These are phyloP conservation scores for Angomonas deanei DNA, from an alignment of 208 protist genomes.

Conservation along the genomic window DNA sequence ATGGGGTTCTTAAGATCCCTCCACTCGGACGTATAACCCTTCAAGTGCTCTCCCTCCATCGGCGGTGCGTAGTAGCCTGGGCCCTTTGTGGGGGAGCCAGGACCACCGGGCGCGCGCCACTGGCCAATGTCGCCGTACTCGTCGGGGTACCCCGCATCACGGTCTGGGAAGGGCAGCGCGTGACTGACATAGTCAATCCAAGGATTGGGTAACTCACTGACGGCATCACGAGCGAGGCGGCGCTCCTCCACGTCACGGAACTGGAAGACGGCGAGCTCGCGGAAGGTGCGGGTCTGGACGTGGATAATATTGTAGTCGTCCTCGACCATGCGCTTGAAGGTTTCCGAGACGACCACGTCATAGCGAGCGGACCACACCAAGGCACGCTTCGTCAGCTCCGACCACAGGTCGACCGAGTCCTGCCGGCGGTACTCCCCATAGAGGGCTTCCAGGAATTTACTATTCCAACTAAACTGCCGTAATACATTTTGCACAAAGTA, in stretches of 20 bases:
- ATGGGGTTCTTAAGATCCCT: slow-evolving; percentile 84
- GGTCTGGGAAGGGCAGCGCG: slow-evolving; percentile 85
- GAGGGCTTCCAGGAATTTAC: slow-evolving; percentile 73
- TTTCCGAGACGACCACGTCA: slow-evolving; percentile 70
- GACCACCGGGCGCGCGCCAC: slow-evolving; percentile 82
- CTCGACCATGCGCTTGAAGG: slow-evolving; percentile 75
- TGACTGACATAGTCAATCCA: slow-evolving; percentile 87
- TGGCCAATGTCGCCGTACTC: slow-evolving; percentile 91
- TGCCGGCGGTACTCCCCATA: slow-evolving; percentile 86
- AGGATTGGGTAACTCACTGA: slow-evolving; percentile 85
- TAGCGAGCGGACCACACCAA: slow-evolving; percentile 90
- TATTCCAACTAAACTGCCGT: slow-evolving; percentile 77
- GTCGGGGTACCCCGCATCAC: slow-evolving; percentile 86
- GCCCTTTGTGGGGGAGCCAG: slow-evolving; percentile 76
- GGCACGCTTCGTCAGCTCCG: slow-evolving; percentile 85
- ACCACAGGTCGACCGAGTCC: slow-evolving; percentile 76
- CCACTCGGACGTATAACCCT: slow-evolving; percentile 88
- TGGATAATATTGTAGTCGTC: slow-evolving; percentile 87
- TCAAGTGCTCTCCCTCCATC: slow-evolving; percentile 86
- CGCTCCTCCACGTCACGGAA: slow-evolving; percentile 86
- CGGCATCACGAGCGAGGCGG: slow-evolving; percentile 57
- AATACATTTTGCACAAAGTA: slow-evolving; percentile 91
- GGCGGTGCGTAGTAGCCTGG: slow-evolving; percentile 84
- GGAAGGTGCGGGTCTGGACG: slow-evolving; percentile 85
- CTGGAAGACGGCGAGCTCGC: slow-evolving; percentile 87